phyloP scores from a whole-genome alignment of 192 early-diverging fungal genomes.

The Coemansia sp. region DNA sequence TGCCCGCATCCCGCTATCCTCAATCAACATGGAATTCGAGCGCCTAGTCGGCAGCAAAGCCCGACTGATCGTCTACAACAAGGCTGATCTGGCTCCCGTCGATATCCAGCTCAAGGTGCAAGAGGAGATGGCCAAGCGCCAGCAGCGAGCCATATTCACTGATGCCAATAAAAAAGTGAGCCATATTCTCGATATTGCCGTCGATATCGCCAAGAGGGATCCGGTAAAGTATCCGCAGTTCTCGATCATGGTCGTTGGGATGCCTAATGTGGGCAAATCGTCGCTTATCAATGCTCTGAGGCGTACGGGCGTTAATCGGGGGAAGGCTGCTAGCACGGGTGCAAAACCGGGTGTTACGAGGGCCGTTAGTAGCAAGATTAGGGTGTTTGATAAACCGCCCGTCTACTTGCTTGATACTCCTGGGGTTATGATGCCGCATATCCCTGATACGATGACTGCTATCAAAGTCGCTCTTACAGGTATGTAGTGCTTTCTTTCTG shows the following conservation, averaged over 20 bases:
- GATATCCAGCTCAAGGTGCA: constrained; percentile 30
- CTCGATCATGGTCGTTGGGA: constrained; percentile 81
- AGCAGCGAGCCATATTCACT: constrained; percentile 64
- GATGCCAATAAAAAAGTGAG: constrained; percentile 64
- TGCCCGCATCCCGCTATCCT: constrained; percentile 89
- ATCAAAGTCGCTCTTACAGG: constrained; percentile 91
- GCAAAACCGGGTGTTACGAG: constrained; percentile 86
- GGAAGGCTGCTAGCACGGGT: constrained; percentile 82
- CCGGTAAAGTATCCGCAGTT: constrained; percentile 42
- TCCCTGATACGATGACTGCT: constrained; percentile 74
- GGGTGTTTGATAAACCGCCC: constrained; percentile 83
- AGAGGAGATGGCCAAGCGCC: constrained; percentile 41
- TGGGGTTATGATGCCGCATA: constrained; percentile 87
- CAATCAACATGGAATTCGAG: constrained; percentile 83
- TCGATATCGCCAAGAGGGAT: constrained; percentile 50
- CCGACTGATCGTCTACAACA: constrained; percentile 89
- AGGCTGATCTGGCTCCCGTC: constrained; percentile 80
- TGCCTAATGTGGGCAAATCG: constrained; percentile 97
- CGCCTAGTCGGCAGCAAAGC: constrained; percentile 61
- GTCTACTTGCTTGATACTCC: constrained; percentile 95
- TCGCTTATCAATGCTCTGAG: constrained; percentile 88
- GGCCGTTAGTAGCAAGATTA: constrained; percentile 69
- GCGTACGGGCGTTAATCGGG: constrained; percentile 66
- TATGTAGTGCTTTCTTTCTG: not conserved
- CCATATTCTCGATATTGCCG: constrained; percentile 66